Conservation (phyloP, 805 yeast species). For the Pichia occidentalis region DNA sequence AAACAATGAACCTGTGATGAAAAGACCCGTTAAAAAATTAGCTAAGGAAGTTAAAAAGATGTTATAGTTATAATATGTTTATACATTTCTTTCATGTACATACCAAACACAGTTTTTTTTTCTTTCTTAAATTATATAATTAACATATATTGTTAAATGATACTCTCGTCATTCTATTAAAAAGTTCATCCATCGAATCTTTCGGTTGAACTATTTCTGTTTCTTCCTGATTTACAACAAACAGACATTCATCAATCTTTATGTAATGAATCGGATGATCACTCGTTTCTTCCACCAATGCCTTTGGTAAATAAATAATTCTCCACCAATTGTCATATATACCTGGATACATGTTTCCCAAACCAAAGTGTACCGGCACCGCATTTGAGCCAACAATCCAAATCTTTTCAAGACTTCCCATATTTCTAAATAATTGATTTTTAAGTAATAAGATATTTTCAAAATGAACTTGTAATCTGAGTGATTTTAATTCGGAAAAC, state of each 20-base stretch:
- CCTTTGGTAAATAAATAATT: slow-evolving; percentile 46
- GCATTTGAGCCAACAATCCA: slow-evolving; percentile 46
- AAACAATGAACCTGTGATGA: slow-evolving; percentile 7
- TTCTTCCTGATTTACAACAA: slow-evolving; percentile 28
- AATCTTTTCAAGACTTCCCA: slow-evolving; percentile 30
- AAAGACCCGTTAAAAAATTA: slow-evolving; percentile 12
- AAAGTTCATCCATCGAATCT: slow-evolving; percentile 43
- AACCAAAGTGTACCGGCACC: slow-evolving; percentile 50
- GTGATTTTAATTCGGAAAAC: slow-evolving; percentile 28
- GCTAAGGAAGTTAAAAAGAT: slow-evolving; percentile 12
- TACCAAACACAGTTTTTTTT: neutral
- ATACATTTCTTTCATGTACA: neutral
- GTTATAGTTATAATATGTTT: slow-evolving; percentile 5
- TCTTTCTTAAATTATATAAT: neutral
- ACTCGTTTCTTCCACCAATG: slow-evolving; percentile 23
- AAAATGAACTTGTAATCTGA: slow-evolving; percentile 35
- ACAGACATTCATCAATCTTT: slow-evolving; percentile 44
- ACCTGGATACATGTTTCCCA: slow-evolving; percentile 47
- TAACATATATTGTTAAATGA: slow-evolving; percentile 2
- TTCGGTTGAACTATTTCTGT: slow-evolving; percentile 32
- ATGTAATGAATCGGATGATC: slow-evolving; percentile 32
- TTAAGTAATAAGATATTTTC: slow-evolving; percentile 28
- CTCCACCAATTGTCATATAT: slow-evolving; percentile 52
- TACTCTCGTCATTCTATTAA: slow-evolving; percentile 27
- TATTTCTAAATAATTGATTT: slow-evolving; percentile 22